Evolutionary conservation across 2,329 filamentous ascomycete species (phyloP).

Genomic region (Hypocreales sp.): DNA sequence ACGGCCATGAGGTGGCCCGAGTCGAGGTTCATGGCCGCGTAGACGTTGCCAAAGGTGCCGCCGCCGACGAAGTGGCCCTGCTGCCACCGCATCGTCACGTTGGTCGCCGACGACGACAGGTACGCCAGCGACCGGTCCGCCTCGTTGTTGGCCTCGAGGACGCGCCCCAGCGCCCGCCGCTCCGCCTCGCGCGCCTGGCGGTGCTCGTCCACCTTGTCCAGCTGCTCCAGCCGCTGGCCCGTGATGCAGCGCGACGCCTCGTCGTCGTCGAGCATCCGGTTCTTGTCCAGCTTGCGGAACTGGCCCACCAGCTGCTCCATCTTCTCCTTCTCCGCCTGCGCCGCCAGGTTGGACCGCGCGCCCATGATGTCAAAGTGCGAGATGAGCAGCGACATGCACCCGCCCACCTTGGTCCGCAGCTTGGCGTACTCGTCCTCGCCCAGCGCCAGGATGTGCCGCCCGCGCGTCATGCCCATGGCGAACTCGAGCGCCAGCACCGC

Average conservation of each 20-base stretch:
- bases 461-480: slow-evolving; percentile 91
- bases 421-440: slow-evolving; percentile 76
- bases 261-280: slow-evolving; percentile 60
- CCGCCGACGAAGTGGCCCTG: slow-evolving; percentile 97
- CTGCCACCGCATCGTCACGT: slow-evolving; percentile 93
- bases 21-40: slow-evolving; percentile 93
- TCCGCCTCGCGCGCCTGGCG: slow-evolving; percentile 71
- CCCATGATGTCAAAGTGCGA: slow-evolving; percentile 99
- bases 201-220: slow-evolving; percentile 62
- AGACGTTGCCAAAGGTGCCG: slow-evolving; percentile 93
- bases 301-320: slow-evolving; percentile 68
- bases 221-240: slow-evolving; percentile 56
- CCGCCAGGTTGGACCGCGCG: slow-evolving; percentile 79
- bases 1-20: slow-evolving; percentile 95
- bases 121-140: slow-evolving; percentile 90
- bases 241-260: slow-evolving; percentile 64
- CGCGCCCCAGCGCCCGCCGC: slow-evolving; percentile 73
- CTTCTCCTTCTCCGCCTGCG: slow-evolving; percentile 82
- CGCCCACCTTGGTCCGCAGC: slow-evolving; percentile 76
- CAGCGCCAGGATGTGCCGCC: slow-evolving; percentile 82
- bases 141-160: slow-evolving; percentile 88
- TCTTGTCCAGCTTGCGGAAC: slow-evolving; percentile 64
- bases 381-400: slow-evolving; percentile 93
- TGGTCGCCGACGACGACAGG: slow-evolving; percentile 84
- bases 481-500: slow-evolving; percentile 91